Conservation (phyloP, 2,329 filamentous ascomycete species). For the Mycocentrospora acerina region DNA sequence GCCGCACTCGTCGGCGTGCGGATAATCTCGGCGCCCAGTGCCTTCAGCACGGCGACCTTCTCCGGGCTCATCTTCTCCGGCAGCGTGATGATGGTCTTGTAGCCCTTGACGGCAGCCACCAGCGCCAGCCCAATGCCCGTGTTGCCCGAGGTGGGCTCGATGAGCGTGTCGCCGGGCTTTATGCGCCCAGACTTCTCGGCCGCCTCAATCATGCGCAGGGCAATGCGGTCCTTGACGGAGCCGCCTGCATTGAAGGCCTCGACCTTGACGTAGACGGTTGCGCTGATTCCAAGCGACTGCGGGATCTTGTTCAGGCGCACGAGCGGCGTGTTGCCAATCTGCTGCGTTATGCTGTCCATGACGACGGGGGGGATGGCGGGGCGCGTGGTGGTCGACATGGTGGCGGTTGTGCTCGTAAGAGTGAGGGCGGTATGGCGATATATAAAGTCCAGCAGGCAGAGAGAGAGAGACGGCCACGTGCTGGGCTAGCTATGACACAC, state of each 20-base stretch:
- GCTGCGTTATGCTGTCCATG: constrained; percentile 72
- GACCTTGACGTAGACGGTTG: constrained; percentile 85
- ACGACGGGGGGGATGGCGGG: constrained; percentile 57
- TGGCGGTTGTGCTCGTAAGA: constrained; percentile 5
- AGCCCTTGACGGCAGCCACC: constrained; percentile 93
- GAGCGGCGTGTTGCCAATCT: constrained; percentile 95
- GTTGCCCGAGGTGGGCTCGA: constrained; percentile 97
- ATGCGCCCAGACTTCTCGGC: constrained; percentile 89
- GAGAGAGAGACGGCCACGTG: too few species aligned
- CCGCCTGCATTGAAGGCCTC: constrained; percentile 94
- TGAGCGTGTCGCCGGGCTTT: constrained; percentile 94
- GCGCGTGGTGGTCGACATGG: constrained; percentile 52
- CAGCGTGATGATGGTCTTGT: constrained; percentile 97
- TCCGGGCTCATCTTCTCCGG: constrained; percentile 99
- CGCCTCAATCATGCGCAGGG: constrained; percentile 94
- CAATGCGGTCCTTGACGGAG: constrained; percentile 93
- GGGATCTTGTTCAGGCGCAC: constrained; percentile 92
- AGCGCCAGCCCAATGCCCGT: constrained; percentile 96
- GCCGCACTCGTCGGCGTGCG: constrained; percentile 94
- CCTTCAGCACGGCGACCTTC: constrained; percentile 92
- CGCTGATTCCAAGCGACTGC: constrained; percentile 84
- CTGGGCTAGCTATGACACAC: too few species aligned
- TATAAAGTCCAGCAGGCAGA: too few species aligned
- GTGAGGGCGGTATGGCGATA: too few species aligned
- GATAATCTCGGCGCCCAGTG: constrained; percentile 95